Base-by-base conservation (phyloP, 2,329 filamentous ascomycete species). In the Hymenoscyphus occultus region DNA sequence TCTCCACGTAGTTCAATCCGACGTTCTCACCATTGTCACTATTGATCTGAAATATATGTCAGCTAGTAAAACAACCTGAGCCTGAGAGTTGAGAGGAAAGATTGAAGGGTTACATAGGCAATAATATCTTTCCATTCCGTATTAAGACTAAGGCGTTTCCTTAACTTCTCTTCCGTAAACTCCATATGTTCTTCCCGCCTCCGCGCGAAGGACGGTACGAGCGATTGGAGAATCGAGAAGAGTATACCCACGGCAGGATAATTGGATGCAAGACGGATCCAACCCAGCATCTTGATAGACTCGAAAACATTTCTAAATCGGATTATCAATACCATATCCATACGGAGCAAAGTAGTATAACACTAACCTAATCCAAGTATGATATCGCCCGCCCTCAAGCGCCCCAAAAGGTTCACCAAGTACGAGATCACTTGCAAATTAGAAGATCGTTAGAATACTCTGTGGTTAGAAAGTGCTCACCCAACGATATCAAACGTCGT, bases 351-450 rank as follows among this genome's bases (percentile, higher is more conserved):
- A 12, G 7, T 51, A 6, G 9, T 6, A 14, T 51, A 13, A 16
- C 7, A 12, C 39, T 40, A 40, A 16, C 32, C 32, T 13, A 5
- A 39, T 74, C 69, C 71, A 56, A 58, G 68, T 62, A 35, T 65
- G 71, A 56, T 39, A 28, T 28, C 3, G 54, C 68, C 72, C 73
- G 58, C 67, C 66, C 51, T 74, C 64, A 12, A 78, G 65, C 60
- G 71, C 73, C 10, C 71, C 71, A 68, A 79, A 80, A 1, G 77
- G 74, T 60, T 79, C 76, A 2, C 77, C 79, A 66, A 80, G 81
- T 0, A 78, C 76, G 39, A 82, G 73, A 64, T 81, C 79, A 19
- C 35, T 35, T 35, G 5, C 35, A 35, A 7, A 7, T 35, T 35
- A 35, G 35, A 10, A 35, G 35, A 4, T 35, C 28, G 28, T 28